phyloP scores from a whole-genome alignment of 176 grass and related monocot species.

The Melocanna baccifera region DNA sequence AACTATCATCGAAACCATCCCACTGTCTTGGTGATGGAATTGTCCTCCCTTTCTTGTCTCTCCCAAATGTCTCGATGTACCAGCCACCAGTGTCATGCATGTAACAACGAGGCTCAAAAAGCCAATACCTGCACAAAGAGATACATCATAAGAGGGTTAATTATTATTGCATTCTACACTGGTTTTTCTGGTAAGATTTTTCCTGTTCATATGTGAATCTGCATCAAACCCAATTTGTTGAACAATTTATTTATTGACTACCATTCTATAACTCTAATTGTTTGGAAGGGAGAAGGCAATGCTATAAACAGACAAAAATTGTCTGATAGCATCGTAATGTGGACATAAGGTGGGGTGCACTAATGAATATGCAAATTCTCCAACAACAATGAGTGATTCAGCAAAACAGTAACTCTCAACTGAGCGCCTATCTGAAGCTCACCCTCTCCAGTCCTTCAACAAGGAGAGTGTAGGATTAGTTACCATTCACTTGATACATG shows the following conservation, averaged over 20 bases:
- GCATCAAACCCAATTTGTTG: not conserved
- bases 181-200: not conserved
- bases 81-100: constrained; percentile 95
- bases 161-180: not conserved
- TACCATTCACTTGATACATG: not conserved
- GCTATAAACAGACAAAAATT: not conserved
- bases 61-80: constrained; percentile 93
- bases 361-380: not conserved
- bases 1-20: constrained; percentile 63
- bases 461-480: not conserved
- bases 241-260: not conserved
- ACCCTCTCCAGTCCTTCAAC: not conserved
- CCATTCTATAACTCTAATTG: not conserved
- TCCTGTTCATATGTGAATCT: not conserved
- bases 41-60: constrained; percentile 65
- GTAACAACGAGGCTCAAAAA: constrained; percentile 92
- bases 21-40: constrained; percentile 68
- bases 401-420: not conserved
- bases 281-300: not conserved
- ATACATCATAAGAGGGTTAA: not conserved
- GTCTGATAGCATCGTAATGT: not conserved
- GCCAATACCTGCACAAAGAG: constrained; percentile 72
- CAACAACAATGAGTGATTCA: not conserved
- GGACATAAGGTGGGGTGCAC: not conserved
- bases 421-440: not conserved